phyloP scores from a whole-genome alignment of 441 rosid genomes.

The Flueggea neowawraea region DNA sequence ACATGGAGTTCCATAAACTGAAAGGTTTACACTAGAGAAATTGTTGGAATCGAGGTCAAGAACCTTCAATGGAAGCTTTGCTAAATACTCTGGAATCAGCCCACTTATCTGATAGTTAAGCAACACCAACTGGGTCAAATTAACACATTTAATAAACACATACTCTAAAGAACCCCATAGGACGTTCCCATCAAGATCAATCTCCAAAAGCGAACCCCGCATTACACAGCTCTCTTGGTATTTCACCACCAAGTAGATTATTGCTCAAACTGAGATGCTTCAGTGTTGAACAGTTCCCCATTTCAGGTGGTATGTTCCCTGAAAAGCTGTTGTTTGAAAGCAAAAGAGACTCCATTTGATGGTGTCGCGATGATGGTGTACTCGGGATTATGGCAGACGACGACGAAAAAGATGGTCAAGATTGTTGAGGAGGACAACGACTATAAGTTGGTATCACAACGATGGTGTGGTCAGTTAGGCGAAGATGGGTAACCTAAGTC shows the following conservation, averaged over 20 bases:
- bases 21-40: conserved; percentile 57
- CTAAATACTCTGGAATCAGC: conserved; percentile 61
- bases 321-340: conserved; percentile 54
- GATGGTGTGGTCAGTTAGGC: no score
- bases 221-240: conserved; percentile 70
- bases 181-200: conserved; percentile 57
- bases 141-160: conserved; percentile 53
- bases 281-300: conserved; percentile 61
- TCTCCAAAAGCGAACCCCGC: conserved; percentile 49
- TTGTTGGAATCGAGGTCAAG: conserved; percentile 77
- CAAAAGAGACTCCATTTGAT: conserved; percentile 52
- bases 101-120: conserved; percentile 58
- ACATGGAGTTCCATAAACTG: conserved; percentile 59
- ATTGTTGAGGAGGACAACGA: no score
- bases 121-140: conserved; percentile 62
- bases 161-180: conserved; percentile 59
- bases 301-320: conserved; percentile 55
- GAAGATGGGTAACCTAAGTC: no score
- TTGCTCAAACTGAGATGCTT: conserved; percentile 53
- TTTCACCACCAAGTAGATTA: conserved; percentile 56
- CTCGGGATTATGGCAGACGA: no score
- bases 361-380: no score
- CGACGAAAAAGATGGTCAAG: no score
- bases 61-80: conserved; percentile 66
- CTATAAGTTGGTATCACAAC: no score